Evolutionary conservation across 768 basidiomycete genomes (phyloP), one percentile per base, ranked within the genome.

Genomic region (Tricholoma flavovirens): DNA sequence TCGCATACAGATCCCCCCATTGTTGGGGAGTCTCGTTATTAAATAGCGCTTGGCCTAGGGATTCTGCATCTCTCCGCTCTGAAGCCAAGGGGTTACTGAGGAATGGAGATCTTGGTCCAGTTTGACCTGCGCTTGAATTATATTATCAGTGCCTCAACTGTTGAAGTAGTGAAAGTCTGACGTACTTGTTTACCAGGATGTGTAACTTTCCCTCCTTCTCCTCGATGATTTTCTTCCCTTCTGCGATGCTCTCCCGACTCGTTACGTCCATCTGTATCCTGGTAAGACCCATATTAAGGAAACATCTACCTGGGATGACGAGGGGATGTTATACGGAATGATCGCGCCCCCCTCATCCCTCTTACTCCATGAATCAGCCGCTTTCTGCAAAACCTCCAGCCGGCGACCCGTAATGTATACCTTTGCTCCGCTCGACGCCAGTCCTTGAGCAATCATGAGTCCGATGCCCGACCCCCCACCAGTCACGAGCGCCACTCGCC

Each of bases 151-250:
- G 45, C 15, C 24, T 33, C n/a, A n/a, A 17, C 49, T 5, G 12
- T 36, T 26, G 24, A 14, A n/a, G 15, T 11, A 50, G 15, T 7
- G n/a, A 42, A 58, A 32, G 7, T 30, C 22, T 26, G 30, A 62
- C 79, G 40, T 56, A 92, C 90, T 92, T 92, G 74, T 93, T 93
- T 33, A 92, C 82, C 4, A 93, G 79, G 52, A 91, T 80, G 62
- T 93, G 88, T 40, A 93, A 65, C 60, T 77, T 87, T 26, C 88
- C 87, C 49, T 91, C 86, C 57, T 75, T 76, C 51, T 77, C 70
- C 61, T 81, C 73, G 38, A 89, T 77, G 10, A 73, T 48, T 36
- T 79, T 74, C 58, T 85, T 83, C 4, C 74, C 83, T 10, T 67
- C 70, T 49, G 71, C 59, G 53, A 93, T 93, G 56, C 86, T 87